A percentile compares a stretch with the other conserved stretches of the same genome.
Evolutionary conservation across 306 rosid genomes (phyloP).

Genomic region (Rosa lucieae): DNA sequence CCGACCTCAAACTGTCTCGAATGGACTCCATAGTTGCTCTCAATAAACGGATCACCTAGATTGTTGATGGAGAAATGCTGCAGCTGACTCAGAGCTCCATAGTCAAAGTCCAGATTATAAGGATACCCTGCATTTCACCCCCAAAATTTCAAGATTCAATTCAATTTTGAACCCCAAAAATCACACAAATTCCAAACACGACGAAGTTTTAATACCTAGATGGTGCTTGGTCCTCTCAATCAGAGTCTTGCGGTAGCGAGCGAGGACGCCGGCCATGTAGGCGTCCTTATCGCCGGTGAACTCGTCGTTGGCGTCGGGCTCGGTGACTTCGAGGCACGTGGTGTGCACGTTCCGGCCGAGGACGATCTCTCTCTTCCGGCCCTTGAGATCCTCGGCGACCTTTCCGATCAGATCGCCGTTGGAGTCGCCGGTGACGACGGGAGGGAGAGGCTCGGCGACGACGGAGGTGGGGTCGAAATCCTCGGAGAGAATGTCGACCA

Average conservation of each 20-base stretch:
- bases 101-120: conserved; percentile 89
- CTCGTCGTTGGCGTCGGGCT: conserved; percentile 76
- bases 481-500: conserved; percentile 20
- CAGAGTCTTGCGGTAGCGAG: conserved; percentile 60
- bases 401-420: conserved; percentile 12
- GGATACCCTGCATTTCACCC: conserved; percentile 60
- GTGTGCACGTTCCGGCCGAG: conserved; percentile 73
- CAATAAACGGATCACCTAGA: conserved; percentile 97
- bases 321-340: conserved; percentile 57
- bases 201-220: conserved; percentile 43
- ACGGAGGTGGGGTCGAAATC: conserved; percentile 35
- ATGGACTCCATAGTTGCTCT: conserved; percentile 94
- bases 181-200: not conserved
- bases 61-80: conserved; percentile 97
- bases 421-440: conserved; percentile 12
- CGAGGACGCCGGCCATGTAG: conserved; percentile 76
- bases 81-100: conserved; percentile 79
- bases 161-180: not conserved
- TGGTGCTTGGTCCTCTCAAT: conserved; percentile 67
- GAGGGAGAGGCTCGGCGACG: conserved; percentile 42
- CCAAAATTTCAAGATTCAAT: not conserved
- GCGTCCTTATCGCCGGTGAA: conserved; percentile 80
- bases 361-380: conserved; percentile 37
- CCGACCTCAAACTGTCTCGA: conserved; percentile 94
- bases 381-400: conserved; percentile 10